Conservation (phyloP, 345 rosid genomes). For the Hevea brasiliensis region DNA sequence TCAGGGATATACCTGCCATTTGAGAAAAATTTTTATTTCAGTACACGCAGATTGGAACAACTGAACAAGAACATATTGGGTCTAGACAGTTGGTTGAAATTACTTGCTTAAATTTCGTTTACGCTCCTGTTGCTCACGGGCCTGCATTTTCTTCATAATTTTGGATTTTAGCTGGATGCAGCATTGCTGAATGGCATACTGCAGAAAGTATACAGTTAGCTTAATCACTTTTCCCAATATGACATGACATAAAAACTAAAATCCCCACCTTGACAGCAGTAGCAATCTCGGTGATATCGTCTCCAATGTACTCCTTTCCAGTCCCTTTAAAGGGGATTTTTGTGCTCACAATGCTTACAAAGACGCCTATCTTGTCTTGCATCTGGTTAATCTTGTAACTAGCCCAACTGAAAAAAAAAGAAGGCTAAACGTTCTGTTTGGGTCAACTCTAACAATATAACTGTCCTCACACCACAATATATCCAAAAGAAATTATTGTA, state of each 20-base stretch:
- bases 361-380: constrained; percentile 89
- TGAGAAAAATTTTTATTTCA: neutral
- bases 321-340: constrained; percentile 97
- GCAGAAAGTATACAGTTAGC: constrained; percentile 29
- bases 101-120: constrained; percentile 89
- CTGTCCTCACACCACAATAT: neutral
- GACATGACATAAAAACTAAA: neutral
- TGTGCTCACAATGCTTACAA: constrained; percentile 93
- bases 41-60: neutral
- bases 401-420: constrained; percentile 61
- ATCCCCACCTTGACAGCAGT: constrained; percentile 76
- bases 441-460: neutral
- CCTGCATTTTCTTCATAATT: constrained; percentile 78
- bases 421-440: constrained; percentile 2
- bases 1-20: constrained; percentile 80
- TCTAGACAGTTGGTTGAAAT: neutral
- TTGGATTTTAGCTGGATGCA: constrained; percentile 91
- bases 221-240: neutral
- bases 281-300: constrained; percentile 91
- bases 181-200: constrained; percentile 93
- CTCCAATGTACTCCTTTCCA: constrained; percentile 96
- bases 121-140: constrained; percentile 91
- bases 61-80: neutral
- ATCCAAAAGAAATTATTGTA: constrained; percentile 2
- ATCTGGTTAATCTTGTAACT: constrained; percentile 91